Percentiles rank a stretch among this genome's conserved stretches.
Evolutionary conservation across 768 basidiomycete genomes (phyloP).

Genomic region (Tricholoma sp.): DNA sequence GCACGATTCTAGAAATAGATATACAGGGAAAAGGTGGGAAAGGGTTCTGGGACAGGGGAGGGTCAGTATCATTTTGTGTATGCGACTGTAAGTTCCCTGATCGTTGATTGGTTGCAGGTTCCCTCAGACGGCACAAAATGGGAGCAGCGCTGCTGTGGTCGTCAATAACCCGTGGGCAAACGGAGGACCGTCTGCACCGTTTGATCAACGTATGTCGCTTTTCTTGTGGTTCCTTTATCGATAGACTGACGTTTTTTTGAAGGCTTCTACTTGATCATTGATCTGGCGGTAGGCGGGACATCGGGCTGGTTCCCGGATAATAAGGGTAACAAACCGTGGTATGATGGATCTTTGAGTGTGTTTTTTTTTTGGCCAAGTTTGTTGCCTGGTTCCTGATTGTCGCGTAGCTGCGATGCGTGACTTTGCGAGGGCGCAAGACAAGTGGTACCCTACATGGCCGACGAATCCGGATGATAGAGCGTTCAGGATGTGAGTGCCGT

Average conservation of each 20-base stretch:
- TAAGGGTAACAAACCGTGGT: slow-evolving; percentile 71
- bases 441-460: slow-evolving; percentile 75
- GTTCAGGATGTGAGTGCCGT: slow-evolving; percentile 58
- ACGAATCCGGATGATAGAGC: slow-evolving; percentile 48
- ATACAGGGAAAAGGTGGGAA: slow-evolving; percentile 41
- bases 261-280: slow-evolving; percentile 77
- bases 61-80: slow-evolving; percentile 33
- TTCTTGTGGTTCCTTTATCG: slow-evolving; percentile 15
- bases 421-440: slow-evolving; percentile 53
- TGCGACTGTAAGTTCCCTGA: not conserved
- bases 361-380: slow-evolving; percentile 9
- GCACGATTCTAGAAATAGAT: slow-evolving; percentile 52
- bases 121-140: slow-evolving; percentile 57
- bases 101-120: slow-evolving; percentile 35
- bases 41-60: slow-evolving; percentile 67
- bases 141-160: slow-evolving; percentile 47
- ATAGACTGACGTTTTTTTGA: slow-evolving; percentile 19
- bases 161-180: slow-evolving; percentile 64
- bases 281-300: slow-evolving; percentile 76
- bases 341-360: slow-evolving; percentile 53
- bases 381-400: not conserved
- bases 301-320: slow-evolving; percentile 88
- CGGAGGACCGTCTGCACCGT: slow-evolving; percentile 62
- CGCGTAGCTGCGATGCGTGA: slow-evolving; percentile 58
- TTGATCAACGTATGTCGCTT: slow-evolving; percentile 62